Percentiles rank a stretch among this genome's conserved stretches.
Conservation (phyloP, 345 rosid species). For the Eucalyptus decipiens region DNA sequence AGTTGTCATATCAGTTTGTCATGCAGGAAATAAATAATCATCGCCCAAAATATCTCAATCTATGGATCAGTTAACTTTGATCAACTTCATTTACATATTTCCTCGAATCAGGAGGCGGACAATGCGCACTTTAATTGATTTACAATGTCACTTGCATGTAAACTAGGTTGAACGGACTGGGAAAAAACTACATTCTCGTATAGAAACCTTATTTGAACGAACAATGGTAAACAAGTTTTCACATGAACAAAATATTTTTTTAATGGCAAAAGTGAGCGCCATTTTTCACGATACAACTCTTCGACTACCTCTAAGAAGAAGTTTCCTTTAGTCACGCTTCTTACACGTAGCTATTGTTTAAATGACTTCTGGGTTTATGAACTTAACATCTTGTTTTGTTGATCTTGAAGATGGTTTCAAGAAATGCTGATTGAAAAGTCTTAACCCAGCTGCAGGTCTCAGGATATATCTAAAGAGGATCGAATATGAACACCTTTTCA, state of each 20-base stretch:
- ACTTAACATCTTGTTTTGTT: background rate
- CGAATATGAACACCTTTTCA: slow-evolving; percentile 32
- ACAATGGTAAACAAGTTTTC: background rate
- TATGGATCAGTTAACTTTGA: background rate
- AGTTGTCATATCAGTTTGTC: background rate
- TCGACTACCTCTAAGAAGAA: background rate
- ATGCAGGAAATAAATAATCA: background rate
- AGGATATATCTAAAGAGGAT: background rate
- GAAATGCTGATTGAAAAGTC: background rate
- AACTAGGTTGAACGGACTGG: background rate
- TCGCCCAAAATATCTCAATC: background rate
- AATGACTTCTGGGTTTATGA: background rate
- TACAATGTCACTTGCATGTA: background rate
- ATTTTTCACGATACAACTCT: background rate
- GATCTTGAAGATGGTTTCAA: background rate
- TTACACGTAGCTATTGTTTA: background rate
- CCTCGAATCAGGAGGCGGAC: background rate
- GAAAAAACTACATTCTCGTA: background rate
- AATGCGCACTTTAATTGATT: background rate
- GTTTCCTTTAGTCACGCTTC: background rate
- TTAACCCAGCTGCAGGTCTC: background rate
- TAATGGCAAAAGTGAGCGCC: background rate
- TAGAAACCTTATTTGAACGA: background rate
- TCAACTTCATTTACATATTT: background rate
- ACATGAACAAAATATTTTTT: background rate